These are phyloP conservation scores for Saturnispora silvae DNA, from an alignment of 805 yeast genomes.

Conservation along the genomic window DNA sequence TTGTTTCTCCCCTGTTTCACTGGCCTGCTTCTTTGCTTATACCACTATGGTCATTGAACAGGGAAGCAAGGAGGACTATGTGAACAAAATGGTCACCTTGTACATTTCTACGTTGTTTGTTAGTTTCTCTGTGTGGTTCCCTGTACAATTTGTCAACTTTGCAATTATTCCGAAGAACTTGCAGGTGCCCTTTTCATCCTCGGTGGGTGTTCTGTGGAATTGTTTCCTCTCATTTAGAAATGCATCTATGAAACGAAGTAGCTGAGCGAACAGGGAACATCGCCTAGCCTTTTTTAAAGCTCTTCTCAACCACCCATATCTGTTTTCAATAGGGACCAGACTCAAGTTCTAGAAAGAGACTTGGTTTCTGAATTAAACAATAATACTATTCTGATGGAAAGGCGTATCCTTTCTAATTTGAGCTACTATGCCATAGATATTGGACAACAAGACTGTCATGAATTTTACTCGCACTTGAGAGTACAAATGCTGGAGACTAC, in stretches of 20 bases:
- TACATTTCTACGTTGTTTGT: conserved; percentile 58
- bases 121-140: conserved; percentile 72
- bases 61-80: conserved; percentile 56
- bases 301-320: too few relatives aligned
- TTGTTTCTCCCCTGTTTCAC: conserved; percentile 77
- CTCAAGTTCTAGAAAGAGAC: conserved; percentile 2
- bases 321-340: background rate
- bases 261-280: background rate
- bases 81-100: conserved; percentile 51
- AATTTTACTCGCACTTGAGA: background rate
- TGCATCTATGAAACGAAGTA: conserved; percentile 24
- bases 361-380: conserved; percentile 5
- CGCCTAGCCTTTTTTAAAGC: too few relatives aligned
- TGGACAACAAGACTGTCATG: background rate
- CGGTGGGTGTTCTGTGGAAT: conserved; percentile 85
- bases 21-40: conserved; percentile 71
- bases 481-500: conserved; percentile 1
- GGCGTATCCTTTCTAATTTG: background rate
- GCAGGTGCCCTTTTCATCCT: conserved; percentile 88
- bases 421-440: background rate
- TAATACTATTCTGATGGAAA: conserved; percentile 1
- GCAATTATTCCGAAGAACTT: conserved; percentile 55
- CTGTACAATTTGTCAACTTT: conserved; percentile 70
- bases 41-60: conserved; percentile 73
- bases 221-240: conserved; percentile 80